Evolutionary conservation across 257 asterid genomes (phyloP), one percentile per base, ranked within the genome.

Genomic region (Hygrophila difformis): DNA sequence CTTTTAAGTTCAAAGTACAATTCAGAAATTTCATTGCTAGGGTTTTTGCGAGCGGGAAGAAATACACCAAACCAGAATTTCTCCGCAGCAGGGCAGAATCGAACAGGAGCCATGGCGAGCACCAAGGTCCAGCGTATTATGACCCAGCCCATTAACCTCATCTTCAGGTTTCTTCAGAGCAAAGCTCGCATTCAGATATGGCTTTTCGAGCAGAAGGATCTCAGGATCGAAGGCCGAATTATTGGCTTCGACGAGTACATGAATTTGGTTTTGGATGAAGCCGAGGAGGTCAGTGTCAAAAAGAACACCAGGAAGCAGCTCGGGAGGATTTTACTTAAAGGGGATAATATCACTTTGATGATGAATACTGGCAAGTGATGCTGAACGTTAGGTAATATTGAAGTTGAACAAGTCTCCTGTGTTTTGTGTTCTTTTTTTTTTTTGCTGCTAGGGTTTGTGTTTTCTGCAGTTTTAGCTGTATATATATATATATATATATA

Each of bases 131-230:
- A 72, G 59, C 66, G 75, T 13, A 72, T 72, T 26, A 72, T 72
- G 79, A 72, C 79, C 70, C 79, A 72, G 9, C 79, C 79, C 44
- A 72, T 72, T 19, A 76, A 76, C 67, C 70, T 76, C 51, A 72
- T 76, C 58, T 76, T 76, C 71, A 76, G 84, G 72, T 76, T 72
- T 63, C 84, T 76, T 38, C 81, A 76, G 65, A 74, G 84, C 69
- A 76, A 76, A 51, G 71, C 80, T 45, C 85, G 85, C 50, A 76
- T 76, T 62, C 78, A 77, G 71, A 77, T 77, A 57, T 77, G 85
- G 82, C 78, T 77, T 55, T 77, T 77, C 29, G 85, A 77, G 76
- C 81, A 77, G 76, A 77, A 77, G 63, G 85, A 77, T 77, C 52
- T 58, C 63, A 61, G 82, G 58, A 77, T 77, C 28, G 82, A 77